Conservation (phyloP, 1,284 basidiomycete species). For the Cryptococcus sp. region DNA sequence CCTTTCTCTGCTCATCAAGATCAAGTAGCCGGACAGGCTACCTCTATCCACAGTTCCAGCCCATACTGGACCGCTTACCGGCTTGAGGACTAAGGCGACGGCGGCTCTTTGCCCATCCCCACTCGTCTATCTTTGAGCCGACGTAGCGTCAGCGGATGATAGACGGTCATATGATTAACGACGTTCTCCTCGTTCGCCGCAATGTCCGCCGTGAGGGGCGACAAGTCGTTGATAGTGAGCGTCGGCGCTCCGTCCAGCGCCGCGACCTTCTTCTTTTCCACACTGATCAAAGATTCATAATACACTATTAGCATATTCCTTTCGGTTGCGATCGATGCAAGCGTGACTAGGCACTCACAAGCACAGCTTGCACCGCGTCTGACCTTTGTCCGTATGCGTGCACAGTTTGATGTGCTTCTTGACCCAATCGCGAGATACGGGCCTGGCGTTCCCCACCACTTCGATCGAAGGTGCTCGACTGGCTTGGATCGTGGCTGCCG, state of each 20-base stretch:
- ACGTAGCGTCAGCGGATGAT: conserved; percentile 3
- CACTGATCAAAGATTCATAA: neutral
- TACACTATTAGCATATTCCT: neutral
- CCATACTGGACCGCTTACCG: neutral
- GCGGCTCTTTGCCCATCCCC: conserved; percentile 12
- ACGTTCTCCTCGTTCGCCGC: no score
- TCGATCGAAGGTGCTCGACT: neutral
- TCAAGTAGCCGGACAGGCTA: no score
- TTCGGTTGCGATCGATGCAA: neutral
- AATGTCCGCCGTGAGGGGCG: neutral
- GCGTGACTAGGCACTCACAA: conserved; percentile 7
- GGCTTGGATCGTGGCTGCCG: neutral
- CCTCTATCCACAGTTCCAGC: no score
- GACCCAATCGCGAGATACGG: conserved; percentile 6
- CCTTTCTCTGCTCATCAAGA: no score
- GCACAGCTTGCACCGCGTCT: conserved; percentile 12
- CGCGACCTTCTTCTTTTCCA: conserved; percentile 5
- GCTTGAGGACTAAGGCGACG: conserved; percentile 3
- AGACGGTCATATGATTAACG: conserved; percentile 5
- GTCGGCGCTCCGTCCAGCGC: neutral
- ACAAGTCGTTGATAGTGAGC: conserved; percentile 2
- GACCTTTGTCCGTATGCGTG: neutral
- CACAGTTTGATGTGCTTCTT: conserved; percentile 1
- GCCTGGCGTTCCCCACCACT: neutral
- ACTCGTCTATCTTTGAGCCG: conserved; percentile 13